Base-by-base conservation (phyloP, 192 early-diverging fungal genomes). In the Geosiphon pyriformis region DNA sequence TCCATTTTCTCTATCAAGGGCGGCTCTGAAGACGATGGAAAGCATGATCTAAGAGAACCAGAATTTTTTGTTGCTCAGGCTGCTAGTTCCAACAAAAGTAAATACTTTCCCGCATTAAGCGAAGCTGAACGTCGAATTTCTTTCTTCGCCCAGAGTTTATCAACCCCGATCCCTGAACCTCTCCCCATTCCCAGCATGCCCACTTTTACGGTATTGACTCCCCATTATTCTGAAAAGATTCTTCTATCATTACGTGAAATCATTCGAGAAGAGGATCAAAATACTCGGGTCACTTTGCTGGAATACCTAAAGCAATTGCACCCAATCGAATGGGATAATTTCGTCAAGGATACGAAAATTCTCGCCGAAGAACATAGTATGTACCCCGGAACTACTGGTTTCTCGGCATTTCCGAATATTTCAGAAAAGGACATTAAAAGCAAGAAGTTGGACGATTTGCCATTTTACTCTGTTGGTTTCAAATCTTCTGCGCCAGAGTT, bases 141-240 rank as follows among this genome's bases (percentile, higher is more conserved):
- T 37, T 93, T 93, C 78, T 93, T 93, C 83, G 90, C 90, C 1
- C 87, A 93, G 78, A 90, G 88, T 46, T 74, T 93, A 70, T 85
- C 91, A 23, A 92, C 87, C 4, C 78, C 88, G 3, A 85, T 93
- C 51, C 91, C 89, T 8, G 85, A 88, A 63, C 87, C 91, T 3
- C 76, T 88, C 11, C 86, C 91, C 0, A 85, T 93, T 4, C 85
- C 87, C 42, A 88, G 88, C 59, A 93, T 92, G 89, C 91, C 91
- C 1, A 85, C 90, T 3, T 93, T 92, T 33, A 91, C 90, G 0
- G 91, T 93, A 4, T 75, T 93, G 31, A 88, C 86, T 18, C 91
- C 91, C 32, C 91, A 93, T 59, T 93, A 92, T 76, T 85, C 85
- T 49, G 91, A 93, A 70, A 92, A 93, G 78, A 90, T 90, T 47